Base-by-base conservation (phyloP, 441 rosid genomes). In the Brassica hybrid region DNA sequence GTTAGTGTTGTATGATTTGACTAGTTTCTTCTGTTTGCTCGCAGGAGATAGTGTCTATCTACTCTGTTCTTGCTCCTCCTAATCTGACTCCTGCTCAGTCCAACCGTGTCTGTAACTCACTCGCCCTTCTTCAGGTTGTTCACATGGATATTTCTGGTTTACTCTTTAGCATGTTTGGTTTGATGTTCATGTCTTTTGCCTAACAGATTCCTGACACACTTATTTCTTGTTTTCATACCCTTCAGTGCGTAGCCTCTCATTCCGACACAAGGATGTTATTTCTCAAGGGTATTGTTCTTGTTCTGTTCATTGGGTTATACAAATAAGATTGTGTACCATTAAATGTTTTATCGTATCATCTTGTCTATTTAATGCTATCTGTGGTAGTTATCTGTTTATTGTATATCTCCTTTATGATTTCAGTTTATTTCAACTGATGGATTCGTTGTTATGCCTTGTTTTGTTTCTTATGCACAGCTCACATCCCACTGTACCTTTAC, bases 181-280 rank as follows among this genome's bases (percentile, higher is more conserved):
- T 30, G 34, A 30, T 30, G 34, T 30, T 30, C 34, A 30, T 30
- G 34, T 30, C 7, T 30, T 30, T 50, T 76, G 14, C 68, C 17
- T n/a, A 43, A 30, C 75, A 50, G 30, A 13, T 65, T 72, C 30
- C 57, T 77, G 65, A 81, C 73, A 14, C 65, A n/a, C 0, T 64
- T 48, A 30, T 13, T 10, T 34, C 41, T 27, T 61, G 18, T 14
- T 69, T 30, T 62, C 56, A 27, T 60, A 3, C 63, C 56, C 23
- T 60, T 66, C 77, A 96, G 99, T 96, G 99, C 57, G 99, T 96
- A 6, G 99, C 99, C 77, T 96, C 99, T 76, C 98, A 96, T 83
- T 89, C 94, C 1, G 98, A 96, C 77, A 94, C 99, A 17, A 89
- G 99, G 82, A 96, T 94, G 98, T 72, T 88, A 72, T 94, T 96